phyloP scores from a whole-genome alignment of 1,139 yeast species.

The Yamadazyma blattariae region DNA sequence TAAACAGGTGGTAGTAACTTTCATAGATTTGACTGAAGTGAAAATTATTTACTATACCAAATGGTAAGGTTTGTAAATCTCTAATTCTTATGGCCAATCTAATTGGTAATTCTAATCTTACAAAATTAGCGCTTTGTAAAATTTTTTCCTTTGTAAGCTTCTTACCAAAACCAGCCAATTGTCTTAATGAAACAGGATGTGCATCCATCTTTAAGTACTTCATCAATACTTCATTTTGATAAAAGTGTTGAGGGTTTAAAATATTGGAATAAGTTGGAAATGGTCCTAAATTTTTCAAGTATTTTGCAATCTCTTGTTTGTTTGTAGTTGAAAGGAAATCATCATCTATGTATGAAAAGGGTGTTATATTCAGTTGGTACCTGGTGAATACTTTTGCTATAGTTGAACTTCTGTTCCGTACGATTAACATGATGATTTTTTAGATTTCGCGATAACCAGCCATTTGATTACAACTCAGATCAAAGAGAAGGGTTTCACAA shows the following conservation, averaged over 20 bases:
- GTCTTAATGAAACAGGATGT: constrained; percentile 84
- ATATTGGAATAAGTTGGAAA: constrained; percentile 44
- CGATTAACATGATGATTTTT: no score
- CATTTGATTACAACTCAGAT: constrained; percentile 7
- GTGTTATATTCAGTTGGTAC: constrained; percentile 14
- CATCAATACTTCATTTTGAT: constrained; percentile 74
- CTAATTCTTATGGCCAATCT: constrained; percentile 77
- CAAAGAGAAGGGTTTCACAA: no score
- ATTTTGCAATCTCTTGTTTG: constrained; percentile 40
- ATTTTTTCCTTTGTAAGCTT: constrained; percentile 76
- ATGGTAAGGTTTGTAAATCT: constrained; percentile 80
- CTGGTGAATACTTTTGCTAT: no score
- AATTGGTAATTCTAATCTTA: constrained; percentile 77
- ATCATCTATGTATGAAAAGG: constrained; percentile 28
- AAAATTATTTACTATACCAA: constrained; percentile 77
- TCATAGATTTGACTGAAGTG: constrained; percentile 88
- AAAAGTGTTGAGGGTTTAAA: constrained; percentile 70
- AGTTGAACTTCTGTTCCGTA: no score
- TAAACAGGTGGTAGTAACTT: constrained; percentile 83
- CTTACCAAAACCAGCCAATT: constrained; percentile 86
- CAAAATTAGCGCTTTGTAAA: constrained; percentile 81
- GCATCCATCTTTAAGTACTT: constrained; percentile 66
- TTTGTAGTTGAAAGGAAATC: constrained; percentile 31
- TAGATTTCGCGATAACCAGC: constrained; percentile 5
- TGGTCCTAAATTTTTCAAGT: constrained; percentile 40